These are phyloP conservation scores for Musa balbisiana DNA, from an alignment of 202 grass and related monocot genomes.

Conservation along the genomic window DNA sequence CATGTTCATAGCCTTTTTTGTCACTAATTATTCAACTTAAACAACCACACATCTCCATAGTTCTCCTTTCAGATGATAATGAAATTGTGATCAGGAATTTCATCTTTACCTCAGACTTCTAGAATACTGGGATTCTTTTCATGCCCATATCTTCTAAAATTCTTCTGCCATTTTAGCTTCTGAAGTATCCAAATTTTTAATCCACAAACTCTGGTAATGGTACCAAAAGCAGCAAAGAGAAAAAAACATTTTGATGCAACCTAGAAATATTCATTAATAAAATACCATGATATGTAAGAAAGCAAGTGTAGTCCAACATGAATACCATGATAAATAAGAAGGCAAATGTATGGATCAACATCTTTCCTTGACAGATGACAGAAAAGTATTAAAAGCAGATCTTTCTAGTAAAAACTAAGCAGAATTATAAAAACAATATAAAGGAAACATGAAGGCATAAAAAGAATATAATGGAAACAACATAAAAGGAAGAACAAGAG, in stretches of 20 bases:
- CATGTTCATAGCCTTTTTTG: background rate
- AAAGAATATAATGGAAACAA: background rate
- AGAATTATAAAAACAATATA: background rate
- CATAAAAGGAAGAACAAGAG: background rate
- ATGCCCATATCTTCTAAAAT: background rate
- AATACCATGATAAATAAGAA: background rate
- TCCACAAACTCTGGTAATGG: background rate
- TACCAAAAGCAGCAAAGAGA: background rate
- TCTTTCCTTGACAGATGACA: background rate
- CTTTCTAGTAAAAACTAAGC: background rate
- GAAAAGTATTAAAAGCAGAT: background rate
- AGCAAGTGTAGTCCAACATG: background rate
- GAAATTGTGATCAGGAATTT: background rate
- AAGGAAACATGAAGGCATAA: background rate
- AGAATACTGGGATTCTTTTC: background rate
- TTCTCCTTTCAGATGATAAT: background rate
- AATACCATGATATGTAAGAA: background rate
- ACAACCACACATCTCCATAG: background rate
- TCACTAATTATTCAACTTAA: background rate
- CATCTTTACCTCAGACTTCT: background rate
- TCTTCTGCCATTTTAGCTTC: background rate
- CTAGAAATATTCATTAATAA: background rate
- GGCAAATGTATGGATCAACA: background rate
- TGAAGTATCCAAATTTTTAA: background rate
- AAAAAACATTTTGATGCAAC: background rate